Conservation (phyloP, 225 moss, liverwort and hornwort species). For the Marchantia polymorpha region DNA sequence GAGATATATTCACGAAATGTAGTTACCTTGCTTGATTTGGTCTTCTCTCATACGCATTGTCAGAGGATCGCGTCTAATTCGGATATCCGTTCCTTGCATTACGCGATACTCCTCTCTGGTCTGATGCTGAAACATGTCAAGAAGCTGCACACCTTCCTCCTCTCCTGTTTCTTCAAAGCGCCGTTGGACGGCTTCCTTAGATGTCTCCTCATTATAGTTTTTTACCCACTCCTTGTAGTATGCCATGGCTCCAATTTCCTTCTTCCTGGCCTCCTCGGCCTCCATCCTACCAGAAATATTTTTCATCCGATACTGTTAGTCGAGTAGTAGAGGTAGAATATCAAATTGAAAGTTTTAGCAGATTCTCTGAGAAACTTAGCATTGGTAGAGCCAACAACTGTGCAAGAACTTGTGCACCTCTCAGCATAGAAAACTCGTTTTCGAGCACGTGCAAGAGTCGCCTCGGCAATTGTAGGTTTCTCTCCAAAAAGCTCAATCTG, state of each 20-base stretch:
- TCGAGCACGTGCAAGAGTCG: slow-evolving; percentile 91
- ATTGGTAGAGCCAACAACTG: neutral
- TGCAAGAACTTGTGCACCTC: slow-evolving; percentile 45
- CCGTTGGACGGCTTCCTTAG: slow-evolving; percentile 58
- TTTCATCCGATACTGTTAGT: slow-evolving; percentile 16
- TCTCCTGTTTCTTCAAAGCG: slow-evolving; percentile 58
- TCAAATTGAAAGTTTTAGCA: neutral
- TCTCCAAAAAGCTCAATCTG: slow-evolving; percentile 90
- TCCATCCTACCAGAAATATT: slow-evolving; percentile 47
- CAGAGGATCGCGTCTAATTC: slow-evolving; percentile 82
- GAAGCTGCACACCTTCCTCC: slow-evolving; percentile 69
- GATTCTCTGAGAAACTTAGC: neutral
- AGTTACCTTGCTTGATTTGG: slow-evolving; percentile 77
- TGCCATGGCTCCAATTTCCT: slow-evolving; percentile 62
- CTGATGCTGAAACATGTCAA: slow-evolving; percentile 80
- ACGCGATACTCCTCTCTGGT: slow-evolving; percentile 61
- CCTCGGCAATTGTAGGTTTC: slow-evolving; percentile 86
- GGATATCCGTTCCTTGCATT: slow-evolving; percentile 90
- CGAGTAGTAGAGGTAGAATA: neutral
- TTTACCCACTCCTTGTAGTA: slow-evolving; percentile 97
- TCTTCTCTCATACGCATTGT: slow-evolving; percentile 88
- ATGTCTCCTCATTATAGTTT: slow-evolving; percentile 58
- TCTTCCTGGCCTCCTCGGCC: slow-evolving; percentile 69
- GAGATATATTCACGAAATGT: too few species aligned
- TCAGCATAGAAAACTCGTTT: slow-evolving; percentile 85